Evolutionary conservation across 805 yeast genomes (phyloP).

Genomic region (Lipomyces yamanashiensis): DNA sequence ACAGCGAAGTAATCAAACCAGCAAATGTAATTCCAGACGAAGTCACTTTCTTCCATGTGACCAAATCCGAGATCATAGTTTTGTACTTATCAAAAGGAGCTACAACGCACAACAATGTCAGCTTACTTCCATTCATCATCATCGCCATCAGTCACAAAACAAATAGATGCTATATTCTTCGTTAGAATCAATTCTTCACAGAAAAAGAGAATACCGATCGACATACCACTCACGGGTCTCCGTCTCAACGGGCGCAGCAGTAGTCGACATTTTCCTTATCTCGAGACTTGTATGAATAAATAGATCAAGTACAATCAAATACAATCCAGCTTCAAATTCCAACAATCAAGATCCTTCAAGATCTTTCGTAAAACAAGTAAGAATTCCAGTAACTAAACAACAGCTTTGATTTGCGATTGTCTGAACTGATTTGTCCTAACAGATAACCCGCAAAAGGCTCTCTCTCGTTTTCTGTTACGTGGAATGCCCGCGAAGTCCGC

Average conservation of each 20-base stretch:
- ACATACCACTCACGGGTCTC: conserved; percentile 9
- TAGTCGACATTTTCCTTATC: conserved; percentile 8
- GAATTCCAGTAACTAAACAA: too few relatives aligned
- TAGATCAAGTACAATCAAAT: neutral
- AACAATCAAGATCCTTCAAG: neutral
- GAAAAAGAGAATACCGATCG: neutral
- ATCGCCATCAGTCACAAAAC: neutral
- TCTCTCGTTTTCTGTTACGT: too few relatives aligned
- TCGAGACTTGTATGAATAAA: neutral
- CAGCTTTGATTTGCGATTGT: too few relatives aligned
- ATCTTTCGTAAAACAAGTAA: neutral
- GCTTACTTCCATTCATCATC: too few relatives aligned
- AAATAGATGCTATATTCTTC: neutral
- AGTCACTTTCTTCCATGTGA: conserved; percentile 27
- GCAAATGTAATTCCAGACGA: conserved; percentile 25
- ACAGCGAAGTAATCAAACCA: conserved; percentile 4
- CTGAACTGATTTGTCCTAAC: too few relatives aligned
- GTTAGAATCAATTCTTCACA: neutral
- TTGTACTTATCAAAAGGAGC: conserved; percentile 31
- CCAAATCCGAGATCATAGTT: conserved; percentile 11
- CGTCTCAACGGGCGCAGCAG: conserved; percentile 7
- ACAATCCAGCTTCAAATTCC: neutral
- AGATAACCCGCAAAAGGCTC: too few relatives aligned
- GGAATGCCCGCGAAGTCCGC: too few relatives aligned
- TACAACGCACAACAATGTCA: neutral